phyloP scores from a whole-genome alignment of 2,329 filamentous ascomycete genomes.

The Epichloe bromicola region DNA sequence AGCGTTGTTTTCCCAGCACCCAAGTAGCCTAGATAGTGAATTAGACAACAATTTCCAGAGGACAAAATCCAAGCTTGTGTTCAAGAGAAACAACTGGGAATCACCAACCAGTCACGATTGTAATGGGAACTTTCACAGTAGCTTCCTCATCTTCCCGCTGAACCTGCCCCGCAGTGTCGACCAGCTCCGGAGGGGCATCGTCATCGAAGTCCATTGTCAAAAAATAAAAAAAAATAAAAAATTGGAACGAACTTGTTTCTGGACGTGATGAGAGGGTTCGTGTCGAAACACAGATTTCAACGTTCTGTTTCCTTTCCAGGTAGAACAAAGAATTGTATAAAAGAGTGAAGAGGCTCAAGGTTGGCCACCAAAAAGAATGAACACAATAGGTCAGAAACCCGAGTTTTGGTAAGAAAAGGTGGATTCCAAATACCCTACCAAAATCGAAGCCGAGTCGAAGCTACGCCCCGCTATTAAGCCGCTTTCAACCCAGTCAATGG shows the following conservation, averaged over 20 bases:
- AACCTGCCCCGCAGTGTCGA: conserved; percentile 28
- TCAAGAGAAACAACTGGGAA: not conserved
- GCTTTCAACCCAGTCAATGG: not conserved
- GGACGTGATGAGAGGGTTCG: not conserved
- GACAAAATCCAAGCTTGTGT: not conserved
- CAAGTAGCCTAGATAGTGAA: conserved; percentile 57
- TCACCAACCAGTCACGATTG: conserved; percentile 60
- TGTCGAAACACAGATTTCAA: not conserved
- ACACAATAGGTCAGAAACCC: not conserved
- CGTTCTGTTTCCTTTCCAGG: not conserved
- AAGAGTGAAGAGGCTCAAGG: too few species aligned
- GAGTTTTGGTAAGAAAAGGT: not conserved
- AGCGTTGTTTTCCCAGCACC: conserved; percentile 93
- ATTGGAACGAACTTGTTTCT: not conserved
- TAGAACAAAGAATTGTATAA: not conserved
- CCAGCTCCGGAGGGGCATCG: conserved; percentile 53
- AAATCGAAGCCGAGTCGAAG: not conserved
- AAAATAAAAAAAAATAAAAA: too few species aligned
- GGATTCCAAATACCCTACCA: not conserved
- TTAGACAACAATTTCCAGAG: not conserved
- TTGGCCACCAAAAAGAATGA: not conserved
- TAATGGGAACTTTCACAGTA: conserved; percentile 62
- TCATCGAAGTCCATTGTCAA: conserved; percentile 48
- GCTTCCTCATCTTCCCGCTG: conserved; percentile 32
- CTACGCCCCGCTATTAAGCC: conserved; percentile 7